Evolutionary conservation across 257 asterid species (phyloP).

Genomic region (Parsonsia alboflavescens): DNA sequence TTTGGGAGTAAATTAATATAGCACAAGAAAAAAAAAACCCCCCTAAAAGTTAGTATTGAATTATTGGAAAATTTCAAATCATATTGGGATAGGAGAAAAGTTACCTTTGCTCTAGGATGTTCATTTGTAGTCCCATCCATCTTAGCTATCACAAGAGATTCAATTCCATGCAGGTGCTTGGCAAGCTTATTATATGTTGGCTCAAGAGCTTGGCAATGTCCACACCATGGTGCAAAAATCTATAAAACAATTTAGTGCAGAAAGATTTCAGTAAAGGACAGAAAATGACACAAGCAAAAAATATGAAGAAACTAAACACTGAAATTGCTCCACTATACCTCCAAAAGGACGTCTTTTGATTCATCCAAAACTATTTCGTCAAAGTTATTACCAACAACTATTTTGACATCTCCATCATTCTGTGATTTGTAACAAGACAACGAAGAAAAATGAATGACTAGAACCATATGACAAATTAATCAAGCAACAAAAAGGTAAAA

Average conservation of each 20-base stretch:
- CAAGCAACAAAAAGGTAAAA: neutral
- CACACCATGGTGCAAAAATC: constrained; percentile 99
- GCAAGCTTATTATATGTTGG: constrained; percentile 90
- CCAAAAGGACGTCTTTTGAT: constrained; percentile 90
- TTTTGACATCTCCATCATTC: constrained; percentile 75
- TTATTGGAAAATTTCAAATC: neutral
- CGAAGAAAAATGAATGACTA: constrained; percentile 8
- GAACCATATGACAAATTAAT: constrained; percentile 12
- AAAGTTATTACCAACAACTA: constrained; percentile 36
- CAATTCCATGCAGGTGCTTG: constrained; percentile 58
- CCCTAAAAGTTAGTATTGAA: neutral
- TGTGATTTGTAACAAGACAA: neutral
- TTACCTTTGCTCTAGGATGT: constrained; percentile 82
- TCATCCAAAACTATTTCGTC: constrained; percentile 47
- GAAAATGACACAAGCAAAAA: neutral
- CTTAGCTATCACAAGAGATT: constrained; percentile 79
- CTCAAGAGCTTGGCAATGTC: constrained; percentile 91
- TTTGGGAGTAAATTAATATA: neutral
- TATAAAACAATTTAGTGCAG: constrained; percentile 14
- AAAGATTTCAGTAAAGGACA: neutral
- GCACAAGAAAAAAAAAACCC: neutral
- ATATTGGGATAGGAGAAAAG: neutral
- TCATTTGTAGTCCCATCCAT: constrained; percentile 97
- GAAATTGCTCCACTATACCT: constrained; percentile 40
- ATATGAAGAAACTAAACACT: neutral